Evolutionary conservation across 768 basidiomycete species (phyloP).

Genomic region (Mycena alexandri): DNA sequence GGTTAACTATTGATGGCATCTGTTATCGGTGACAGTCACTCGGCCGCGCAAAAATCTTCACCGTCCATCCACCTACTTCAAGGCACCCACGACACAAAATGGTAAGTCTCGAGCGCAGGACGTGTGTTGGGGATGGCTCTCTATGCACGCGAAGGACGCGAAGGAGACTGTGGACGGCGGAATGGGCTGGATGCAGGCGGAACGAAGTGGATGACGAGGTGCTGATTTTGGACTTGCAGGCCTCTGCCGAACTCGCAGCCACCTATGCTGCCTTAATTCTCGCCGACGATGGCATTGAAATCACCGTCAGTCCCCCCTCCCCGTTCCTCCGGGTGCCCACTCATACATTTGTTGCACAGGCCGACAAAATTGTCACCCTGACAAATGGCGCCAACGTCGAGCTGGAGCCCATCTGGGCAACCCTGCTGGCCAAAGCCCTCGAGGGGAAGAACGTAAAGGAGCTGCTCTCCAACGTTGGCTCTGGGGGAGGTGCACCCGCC

Average conservation of each 20-base stretch:
- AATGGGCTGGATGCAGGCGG: conserved; percentile 13
- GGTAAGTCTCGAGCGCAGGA: too few relatives aligned
- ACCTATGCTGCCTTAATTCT: conserved; percentile 99
- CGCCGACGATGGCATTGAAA: conserved; percentile 96
- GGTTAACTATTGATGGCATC: too few relatives aligned
- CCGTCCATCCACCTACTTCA: too few relatives aligned
- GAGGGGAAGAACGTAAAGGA: conserved; percentile 99
- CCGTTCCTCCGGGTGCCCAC: background rate
- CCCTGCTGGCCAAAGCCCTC: conserved; percentile 96
- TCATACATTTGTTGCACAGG: conserved; percentile 57
- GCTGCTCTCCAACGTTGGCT: conserved; percentile 93
- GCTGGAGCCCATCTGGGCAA: conserved; percentile 96
- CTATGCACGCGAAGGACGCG: background rate
- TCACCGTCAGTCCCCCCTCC: conserved; percentile 79
- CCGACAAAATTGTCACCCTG: conserved; percentile 93
- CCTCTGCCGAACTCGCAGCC: conserved; percentile 84
- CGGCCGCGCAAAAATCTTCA: too few relatives aligned
- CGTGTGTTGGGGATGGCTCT: too few relatives aligned
- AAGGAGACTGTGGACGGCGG: too few relatives aligned
- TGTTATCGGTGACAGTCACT: too few relatives aligned
- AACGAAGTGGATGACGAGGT: conserved; percentile 34
- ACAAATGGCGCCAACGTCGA: conserved; percentile 88
- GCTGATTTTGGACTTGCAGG: conserved; percentile 44
- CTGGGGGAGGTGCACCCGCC: conserved; percentile 90
- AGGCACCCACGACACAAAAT: too few relatives aligned